Evolutionary conservation across 2,329 filamentous ascomycete species (phyloP).

Genomic region (Cadophora gregata): DNA sequence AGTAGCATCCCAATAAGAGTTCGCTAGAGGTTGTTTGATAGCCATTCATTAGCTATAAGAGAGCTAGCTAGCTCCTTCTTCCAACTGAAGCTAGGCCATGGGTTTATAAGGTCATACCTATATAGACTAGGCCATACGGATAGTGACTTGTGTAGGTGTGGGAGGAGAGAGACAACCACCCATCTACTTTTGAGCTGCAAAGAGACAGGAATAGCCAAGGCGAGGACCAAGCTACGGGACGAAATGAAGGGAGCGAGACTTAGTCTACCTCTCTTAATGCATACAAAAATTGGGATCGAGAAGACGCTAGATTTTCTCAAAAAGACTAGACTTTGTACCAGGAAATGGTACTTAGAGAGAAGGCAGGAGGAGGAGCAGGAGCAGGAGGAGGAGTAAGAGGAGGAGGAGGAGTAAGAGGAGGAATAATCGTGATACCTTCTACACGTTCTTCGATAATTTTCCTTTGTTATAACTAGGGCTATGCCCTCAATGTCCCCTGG

Average conservation of each 20-base stretch:
- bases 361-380: neutral
- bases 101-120: neutral
- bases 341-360: neutral
- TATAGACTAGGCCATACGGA: too few species aligned
- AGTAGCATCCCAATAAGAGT: too few species aligned
- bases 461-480: conserved; percentile 5
- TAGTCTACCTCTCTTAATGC: neutral
- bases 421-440: neutral
- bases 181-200: conserved; percentile 1
- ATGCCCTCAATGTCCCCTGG: neutral
- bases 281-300: conserved; percentile 1
- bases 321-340: conserved; percentile 1
- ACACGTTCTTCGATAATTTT: neutral
- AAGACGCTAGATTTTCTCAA: conserved; percentile 5
- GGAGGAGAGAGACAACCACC: conserved; percentile 1
- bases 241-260: conserved; percentile 1
- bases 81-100: conserved; percentile 4
- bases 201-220: neutral
- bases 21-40: too few species aligned
- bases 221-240: neutral
- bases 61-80: conserved; percentile 1
- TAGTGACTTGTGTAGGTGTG: neutral
- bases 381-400: neutral
- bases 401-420: neutral
- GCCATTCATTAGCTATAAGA: too few species aligned